Percentiles rank a stretch among this genome's conserved stretches.
phyloP scores from a whole-genome alignment of 75 land plant genomes.

The Selaginella moellendorffii region DNA sequence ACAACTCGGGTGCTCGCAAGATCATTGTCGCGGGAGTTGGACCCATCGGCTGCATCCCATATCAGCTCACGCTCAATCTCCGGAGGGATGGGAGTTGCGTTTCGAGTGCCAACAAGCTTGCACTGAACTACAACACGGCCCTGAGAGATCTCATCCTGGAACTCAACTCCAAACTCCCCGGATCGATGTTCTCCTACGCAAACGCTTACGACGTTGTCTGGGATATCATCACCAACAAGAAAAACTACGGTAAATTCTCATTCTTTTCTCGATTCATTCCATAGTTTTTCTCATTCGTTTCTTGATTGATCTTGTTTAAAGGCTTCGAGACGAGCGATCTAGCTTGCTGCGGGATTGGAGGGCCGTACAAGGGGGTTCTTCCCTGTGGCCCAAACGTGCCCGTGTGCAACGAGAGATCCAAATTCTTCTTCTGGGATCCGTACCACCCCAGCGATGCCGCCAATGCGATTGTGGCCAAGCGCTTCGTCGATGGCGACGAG shows the following conservation, averaged over 20 bases:
- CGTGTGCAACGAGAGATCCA: conserved; percentile 41
- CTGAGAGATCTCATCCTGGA: conserved; percentile 38
- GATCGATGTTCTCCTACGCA: conserved; percentile 41
- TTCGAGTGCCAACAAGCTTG: conserved; percentile 35
- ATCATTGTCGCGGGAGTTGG: conserved; percentile 56
- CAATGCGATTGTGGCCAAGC: conserved; percentile 11
- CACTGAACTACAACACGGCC: conserved; percentile 31
- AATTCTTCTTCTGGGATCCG: conserved; percentile 79
- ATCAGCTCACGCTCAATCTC: conserved; percentile 38
- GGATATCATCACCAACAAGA: conserved; percentile 49
- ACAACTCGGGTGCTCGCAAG: conserved; percentile 58
- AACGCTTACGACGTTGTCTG: conserved; percentile 54
- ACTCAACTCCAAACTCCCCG: conserved; percentile 36
- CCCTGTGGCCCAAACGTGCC: conserved; percentile 49
- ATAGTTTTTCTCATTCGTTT: too few relatives aligned
- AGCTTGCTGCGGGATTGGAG: conserved; percentile 51
- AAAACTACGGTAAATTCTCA: conserved; percentile 36
- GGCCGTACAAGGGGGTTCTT: conserved; percentile 34
- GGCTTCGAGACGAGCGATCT: conserved; percentile 45
- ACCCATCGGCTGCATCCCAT: conserved; percentile 87
- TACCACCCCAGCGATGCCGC: conserved; percentile 77
- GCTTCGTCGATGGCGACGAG: conserved; percentile 12
- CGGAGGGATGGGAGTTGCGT: conserved; percentile 8
- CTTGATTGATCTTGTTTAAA: too few relatives aligned
- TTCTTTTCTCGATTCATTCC: neutral